Conservation (phyloP, 768 basidiomycete genomes). For the Russula compacta region DNA sequence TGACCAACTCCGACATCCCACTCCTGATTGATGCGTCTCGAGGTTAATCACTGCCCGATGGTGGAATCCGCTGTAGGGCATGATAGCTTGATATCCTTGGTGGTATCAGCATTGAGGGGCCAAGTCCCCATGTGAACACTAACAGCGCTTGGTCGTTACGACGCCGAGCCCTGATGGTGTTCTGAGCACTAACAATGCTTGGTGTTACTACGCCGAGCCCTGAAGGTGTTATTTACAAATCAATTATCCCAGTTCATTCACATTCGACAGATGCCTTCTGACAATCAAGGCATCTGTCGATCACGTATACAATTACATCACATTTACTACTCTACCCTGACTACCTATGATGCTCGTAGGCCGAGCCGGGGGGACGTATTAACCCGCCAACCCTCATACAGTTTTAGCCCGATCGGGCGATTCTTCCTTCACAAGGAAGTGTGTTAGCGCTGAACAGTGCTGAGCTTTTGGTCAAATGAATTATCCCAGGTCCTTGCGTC, state of each 20-base stretch:
- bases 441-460: too few relatives aligned
- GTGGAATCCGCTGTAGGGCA: too few relatives aligned
- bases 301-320: not conserved
- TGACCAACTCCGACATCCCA: not conserved
- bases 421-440: too few relatives aligned
- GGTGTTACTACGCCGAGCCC: not conserved
- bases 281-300: not conserved
- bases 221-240: conserved; percentile 2
- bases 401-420: not conserved
- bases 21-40: not conserved
- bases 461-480: conserved; percentile 4
- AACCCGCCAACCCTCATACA: not conserved
- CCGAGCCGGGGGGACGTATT: not conserved
- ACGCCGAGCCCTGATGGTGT: not conserved
- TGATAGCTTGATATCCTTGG: not conserved
- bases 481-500: conserved; percentile 14
- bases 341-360: not conserved
- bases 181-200: not conserved
- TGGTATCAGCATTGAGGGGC: not conserved
- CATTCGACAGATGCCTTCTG: not conserved
- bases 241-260: conserved; percentile 18
- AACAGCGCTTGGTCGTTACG: not conserved
- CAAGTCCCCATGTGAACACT: not conserved
- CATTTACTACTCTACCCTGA: not conserved
- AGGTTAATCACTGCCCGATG: not conserved